phyloP scores from a whole-genome alignment of 257 asterid genomes.

The Lycium barbarum region DNA sequence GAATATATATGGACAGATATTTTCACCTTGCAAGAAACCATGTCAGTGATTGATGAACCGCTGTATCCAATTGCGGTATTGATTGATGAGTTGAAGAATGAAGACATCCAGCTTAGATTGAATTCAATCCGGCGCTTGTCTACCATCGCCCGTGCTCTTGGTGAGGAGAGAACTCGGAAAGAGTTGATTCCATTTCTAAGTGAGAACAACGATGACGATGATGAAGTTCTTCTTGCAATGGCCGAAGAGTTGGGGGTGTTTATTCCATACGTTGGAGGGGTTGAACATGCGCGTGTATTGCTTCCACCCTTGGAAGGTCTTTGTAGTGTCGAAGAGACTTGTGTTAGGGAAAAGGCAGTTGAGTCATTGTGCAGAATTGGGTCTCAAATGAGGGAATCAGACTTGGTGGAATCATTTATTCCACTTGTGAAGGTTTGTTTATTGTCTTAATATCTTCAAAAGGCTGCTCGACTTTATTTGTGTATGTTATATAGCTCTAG shows the following conservation, averaged over 20 bases:
- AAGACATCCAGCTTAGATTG: constrained; percentile 79
- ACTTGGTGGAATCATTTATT: constrained; percentile 61
- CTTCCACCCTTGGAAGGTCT: constrained; percentile 64
- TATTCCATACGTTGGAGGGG: constrained; percentile 58
- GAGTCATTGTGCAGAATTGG: constrained; percentile 50
- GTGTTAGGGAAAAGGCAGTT: constrained; percentile 50
- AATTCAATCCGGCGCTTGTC: constrained; percentile 86
- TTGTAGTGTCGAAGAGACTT: constrained; percentile 61
- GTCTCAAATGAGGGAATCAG: constrained; percentile 50
- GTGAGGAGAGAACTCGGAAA: constrained; percentile 86
- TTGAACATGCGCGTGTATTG: constrained; percentile 58
- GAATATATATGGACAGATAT: neutral
- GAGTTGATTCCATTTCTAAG: constrained; percentile 79
- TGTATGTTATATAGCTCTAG: constrained; percentile 4
- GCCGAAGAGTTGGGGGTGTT: constrained; percentile 59
- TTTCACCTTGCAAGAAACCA: constrained; percentile 27
- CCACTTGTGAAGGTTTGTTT: constrained; percentile 63
- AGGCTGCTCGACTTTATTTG: neutral
- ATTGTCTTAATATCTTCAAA: neutral
- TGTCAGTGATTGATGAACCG: constrained; percentile 88
- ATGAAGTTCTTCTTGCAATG: constrained; percentile 68
- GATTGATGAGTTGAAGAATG: constrained; percentile 89
- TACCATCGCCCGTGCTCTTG: constrained; percentile 91
- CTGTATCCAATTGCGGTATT: constrained; percentile 87
- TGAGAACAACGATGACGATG: constrained; percentile 84